Base-by-base conservation (phyloP, 192 early-diverging fungal genomes). In the Entomortierella beljakovae region DNA sequence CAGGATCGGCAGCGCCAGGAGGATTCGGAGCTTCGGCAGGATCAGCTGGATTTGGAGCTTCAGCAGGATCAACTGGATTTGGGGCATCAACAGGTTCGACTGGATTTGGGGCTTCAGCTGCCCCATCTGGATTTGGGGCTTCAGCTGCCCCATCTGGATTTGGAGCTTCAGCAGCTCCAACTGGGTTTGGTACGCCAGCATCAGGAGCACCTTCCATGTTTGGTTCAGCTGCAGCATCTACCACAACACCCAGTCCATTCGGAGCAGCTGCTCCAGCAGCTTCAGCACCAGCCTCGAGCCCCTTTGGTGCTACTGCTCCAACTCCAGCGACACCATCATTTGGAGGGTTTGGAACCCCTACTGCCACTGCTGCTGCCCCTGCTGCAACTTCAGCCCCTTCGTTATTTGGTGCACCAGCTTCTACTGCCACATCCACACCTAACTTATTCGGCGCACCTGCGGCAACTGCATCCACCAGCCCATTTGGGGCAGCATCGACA, bases 301-400 rank as follows among this genome's bases (percentile, higher is more conserved):
- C 37, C 6, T 65, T 65, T 42, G 63, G 63, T 11, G 63, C 69
- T 20, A 29, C 64, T 18, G 52, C 60, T 53, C 11, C 52, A 4
- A 34, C 7, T 13, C 7, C 29, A 13, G 34, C 51, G 18, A n/a
- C n/a, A n/a, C 64, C 72, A 20, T 46, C 54, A n/a, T 67, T 66
- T 55, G 80, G 71, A 56, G 62, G 37, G n/a, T 61, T 61, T 67
- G 58, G 61, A 26, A 34, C 59, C 0, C 40, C 59, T 46, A 31
- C 68, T 46, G 28, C 46, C 16, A 8, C 66, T 15, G 13, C 56
- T 3, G 13, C 66, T 10, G 59, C 68, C 10, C 15, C 59, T 15
- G 20, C 68, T 34, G 31, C 56, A 11, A 23, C 31, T 34, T 22
- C 61, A 54, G 34, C 71, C 23, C 28, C 65, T 16, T 46, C 40